phyloP scores from a whole-genome alignment of 1,284 basidiomycete genomes.

The Cystobasidium slooffiae region DNA sequence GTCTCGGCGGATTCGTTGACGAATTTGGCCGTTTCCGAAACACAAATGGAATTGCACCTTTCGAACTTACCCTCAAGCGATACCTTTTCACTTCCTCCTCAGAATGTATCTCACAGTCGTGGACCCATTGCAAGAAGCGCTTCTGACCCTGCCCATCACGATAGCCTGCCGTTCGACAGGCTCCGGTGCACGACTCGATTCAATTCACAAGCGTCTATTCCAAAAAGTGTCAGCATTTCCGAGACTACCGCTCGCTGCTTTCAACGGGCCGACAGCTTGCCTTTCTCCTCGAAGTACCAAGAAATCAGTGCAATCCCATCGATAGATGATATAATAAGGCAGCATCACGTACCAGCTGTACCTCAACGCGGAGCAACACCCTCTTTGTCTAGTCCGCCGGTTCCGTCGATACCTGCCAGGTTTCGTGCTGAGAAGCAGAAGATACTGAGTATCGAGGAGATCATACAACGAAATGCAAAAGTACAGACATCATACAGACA shows the following conservation, averaged over 20 bases:
- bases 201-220: neutral
- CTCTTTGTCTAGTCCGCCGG: constrained; percentile 20
- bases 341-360: neutral
- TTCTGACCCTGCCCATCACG: neutral
- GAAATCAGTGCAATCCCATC: constrained; percentile 1
- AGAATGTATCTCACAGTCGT: too few relatives aligned
- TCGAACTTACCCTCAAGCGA: neutral
- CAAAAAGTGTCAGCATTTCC: neutral
- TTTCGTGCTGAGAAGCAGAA: constrained; percentile 4
- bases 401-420: constrained; percentile 27
- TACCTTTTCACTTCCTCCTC: neutral
- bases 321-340: constrained; percentile 24
- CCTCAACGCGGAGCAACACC: neutral
- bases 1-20: constrained; percentile 19
- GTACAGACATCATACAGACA: neutral
- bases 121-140: neutral
- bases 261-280: neutral
- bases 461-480: neutral
- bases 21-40: constrained; percentile 17
- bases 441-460: constrained; percentile 42
- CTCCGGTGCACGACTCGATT: too few relatives aligned
- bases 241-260: neutral
- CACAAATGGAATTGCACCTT: neutral
- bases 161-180: too few relatives aligned
- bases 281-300: neutral